Evolutionary conservation across 2,329 filamentous ascomycete genomes (phyloP), one percentile per base, ranked within the genome.

Genomic region (Cladosporium velox): DNA sequence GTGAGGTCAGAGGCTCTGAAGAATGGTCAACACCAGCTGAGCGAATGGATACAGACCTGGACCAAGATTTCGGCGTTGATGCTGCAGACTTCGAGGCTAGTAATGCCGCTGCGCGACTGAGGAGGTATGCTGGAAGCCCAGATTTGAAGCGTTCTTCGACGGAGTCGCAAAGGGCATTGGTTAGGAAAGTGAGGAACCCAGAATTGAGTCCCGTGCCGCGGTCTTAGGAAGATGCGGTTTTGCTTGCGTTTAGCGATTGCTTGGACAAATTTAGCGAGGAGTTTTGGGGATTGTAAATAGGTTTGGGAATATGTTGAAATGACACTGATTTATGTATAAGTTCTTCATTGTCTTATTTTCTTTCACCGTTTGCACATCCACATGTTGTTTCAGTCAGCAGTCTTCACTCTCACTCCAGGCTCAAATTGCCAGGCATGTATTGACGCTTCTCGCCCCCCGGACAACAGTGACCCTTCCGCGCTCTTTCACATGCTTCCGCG

Each of bases 31-130:
- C 67, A 10, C 66, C 63, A 24, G 34, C 64, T 11, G 41, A 58
- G 14, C 41, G 41, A 47, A 41, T 64, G 4, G 30, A 34, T 18
- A 63, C 58, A 15, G 61, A 64, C 24, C 34, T 63, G 44, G 61
- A 60, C 7, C 65, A 67, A 30, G 68, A 72, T 63, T 66, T 70
- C 12, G 66, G 65, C 30, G 57, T 71, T 30, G 69, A 69, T 6
- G 66, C 69, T 5, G 49, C 30, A 2, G 49, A 38, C n/a, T 65
- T 66, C 8, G 68, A 67, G 49, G 59, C 58, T 21, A 41, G 64
- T 14, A 54, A 26, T 26, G 24, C 55, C 10, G 51, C 41, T 28
- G 21, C 32, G n/a, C 47, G 52, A 10, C 34, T 58, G 28, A 59
- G 59, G 47, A 65, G 54, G 30, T 54, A 66, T 44, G 52, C 57